phyloP scores from a whole-genome alignment of 2,329 filamentous ascomycete species.

The Colletotrichum theobromicola region DNA sequence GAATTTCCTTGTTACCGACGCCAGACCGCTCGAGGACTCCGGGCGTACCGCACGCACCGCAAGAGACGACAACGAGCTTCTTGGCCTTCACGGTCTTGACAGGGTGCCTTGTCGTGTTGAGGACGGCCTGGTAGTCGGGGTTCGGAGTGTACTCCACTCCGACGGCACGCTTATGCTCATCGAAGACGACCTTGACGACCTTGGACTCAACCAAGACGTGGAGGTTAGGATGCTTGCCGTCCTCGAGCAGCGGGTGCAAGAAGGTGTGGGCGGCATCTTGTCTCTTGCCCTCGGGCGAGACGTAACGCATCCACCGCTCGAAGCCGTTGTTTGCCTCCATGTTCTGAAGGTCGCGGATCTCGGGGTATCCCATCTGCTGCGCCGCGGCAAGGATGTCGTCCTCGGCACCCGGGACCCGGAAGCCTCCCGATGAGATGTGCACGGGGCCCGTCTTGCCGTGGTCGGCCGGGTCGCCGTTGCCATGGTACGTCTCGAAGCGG shows the following conservation, averaged over 20 bases:
- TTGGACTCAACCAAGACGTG: slow-evolving; percentile 36
- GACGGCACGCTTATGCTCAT: slow-evolving; percentile 53
- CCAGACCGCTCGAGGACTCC: slow-evolving; percentile 58
- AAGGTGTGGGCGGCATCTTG: slow-evolving; percentile 33
- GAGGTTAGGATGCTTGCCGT: slow-evolving; percentile 31
- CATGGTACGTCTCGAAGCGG: slow-evolving; percentile 36
- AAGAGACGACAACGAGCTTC: slow-evolving; percentile 50
- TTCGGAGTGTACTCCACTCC: slow-evolving; percentile 64
- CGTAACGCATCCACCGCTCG: slow-evolving; percentile 29
- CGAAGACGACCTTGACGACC: slow-evolving; percentile 44
- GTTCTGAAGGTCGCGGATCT: slow-evolving; percentile 55
- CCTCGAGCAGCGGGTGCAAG: slow-evolving; percentile 32
- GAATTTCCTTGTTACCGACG: slow-evolving; percentile 42
- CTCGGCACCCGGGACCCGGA: slow-evolving; percentile 37
- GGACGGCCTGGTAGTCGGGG: slow-evolving; percentile 25
- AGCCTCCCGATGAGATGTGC: slow-evolving; percentile 52
- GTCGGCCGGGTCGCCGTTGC: slow-evolving; percentile 25
- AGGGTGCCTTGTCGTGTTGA: slow-evolving; percentile 15
- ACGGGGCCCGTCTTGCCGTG: slow-evolving; percentile 55
- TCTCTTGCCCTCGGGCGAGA: slow-evolving; percentile 41
- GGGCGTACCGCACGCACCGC: slow-evolving; percentile 49
- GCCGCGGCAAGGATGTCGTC: slow-evolving; percentile 52
- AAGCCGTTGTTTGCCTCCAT: slow-evolving; percentile 45
- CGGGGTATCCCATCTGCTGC: slow-evolving; percentile 46
- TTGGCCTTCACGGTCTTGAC: slow-evolving; percentile 37